Evolutionary conservation across 2,329 filamentous ascomycete species (phyloP).

Genomic region (Cladophialophora yegresii): DNA sequence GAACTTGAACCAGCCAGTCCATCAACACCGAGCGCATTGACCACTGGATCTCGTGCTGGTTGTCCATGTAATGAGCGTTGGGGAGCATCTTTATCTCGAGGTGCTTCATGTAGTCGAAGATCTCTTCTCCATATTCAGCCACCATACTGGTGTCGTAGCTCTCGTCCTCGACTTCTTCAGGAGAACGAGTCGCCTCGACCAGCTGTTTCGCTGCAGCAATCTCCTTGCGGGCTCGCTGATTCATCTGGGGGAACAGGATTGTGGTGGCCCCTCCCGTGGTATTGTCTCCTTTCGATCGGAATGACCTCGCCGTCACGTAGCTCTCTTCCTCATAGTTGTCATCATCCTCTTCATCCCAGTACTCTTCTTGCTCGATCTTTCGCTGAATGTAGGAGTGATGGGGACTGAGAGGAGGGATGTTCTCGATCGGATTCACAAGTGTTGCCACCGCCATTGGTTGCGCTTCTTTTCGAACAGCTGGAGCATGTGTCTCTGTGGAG

Average conservation of each 20-base stretch:
- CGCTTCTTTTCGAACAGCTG: constrained; percentile 13
- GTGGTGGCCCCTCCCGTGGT: constrained; percentile 66
- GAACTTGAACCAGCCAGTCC: constrained; percentile 97
- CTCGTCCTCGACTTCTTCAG: constrained; percentile 83
- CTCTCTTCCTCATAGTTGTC: constrained; percentile 72
- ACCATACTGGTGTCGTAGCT: constrained; percentile 96
- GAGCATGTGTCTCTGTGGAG: constrained; percentile 3
- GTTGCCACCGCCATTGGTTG: constrained; percentile 30
- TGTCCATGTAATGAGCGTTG: constrained; percentile 93
- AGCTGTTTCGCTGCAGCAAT: constrained; percentile 66
- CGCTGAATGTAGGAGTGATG: constrained; percentile 32
- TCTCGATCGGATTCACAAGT: constrained; percentile 24
- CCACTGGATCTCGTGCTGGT: constrained; percentile 97
- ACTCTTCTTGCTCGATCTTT: constrained; percentile 64
- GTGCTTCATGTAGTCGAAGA: constrained; percentile 86
- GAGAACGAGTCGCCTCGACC: constrained; percentile 66
- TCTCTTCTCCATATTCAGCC: constrained; percentile 92
- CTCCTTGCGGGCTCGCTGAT: constrained; percentile 69
- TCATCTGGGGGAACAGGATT: constrained; percentile 72
- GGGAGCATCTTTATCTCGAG: constrained; percentile 85
- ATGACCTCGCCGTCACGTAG: constrained; percentile 74
- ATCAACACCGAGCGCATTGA: constrained; percentile 96
- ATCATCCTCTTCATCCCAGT: constrained; percentile 71
- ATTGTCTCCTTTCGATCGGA: constrained; percentile 73
- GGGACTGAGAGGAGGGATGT: constrained; percentile 25